These are phyloP conservation scores for Oxytropis ochrocephala DNA, from an alignment of 306 rosid species.

Conservation along the genomic window DNA sequence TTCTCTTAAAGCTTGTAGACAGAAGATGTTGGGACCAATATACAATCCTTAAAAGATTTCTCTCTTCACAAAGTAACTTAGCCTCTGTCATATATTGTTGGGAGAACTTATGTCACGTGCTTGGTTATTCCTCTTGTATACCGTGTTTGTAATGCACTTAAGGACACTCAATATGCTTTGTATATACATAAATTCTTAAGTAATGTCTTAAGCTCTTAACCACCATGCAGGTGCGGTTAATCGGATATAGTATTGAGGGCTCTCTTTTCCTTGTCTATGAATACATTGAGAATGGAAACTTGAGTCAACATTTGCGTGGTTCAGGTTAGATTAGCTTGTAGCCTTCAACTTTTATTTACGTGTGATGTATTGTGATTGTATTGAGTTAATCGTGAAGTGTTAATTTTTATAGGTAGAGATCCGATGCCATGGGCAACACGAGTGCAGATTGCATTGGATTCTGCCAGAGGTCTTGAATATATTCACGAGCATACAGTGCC, in stretches of 20 bases:
- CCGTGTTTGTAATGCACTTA: not conserved
- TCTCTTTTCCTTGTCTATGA: conserved; percentile 93
- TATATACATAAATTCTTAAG: not conserved
- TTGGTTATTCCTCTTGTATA: not conserved
- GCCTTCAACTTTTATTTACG: not conserved
- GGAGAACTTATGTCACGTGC: not conserved
- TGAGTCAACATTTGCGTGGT: conserved; percentile 86
- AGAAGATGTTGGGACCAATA: not conserved
- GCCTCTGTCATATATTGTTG: not conserved
- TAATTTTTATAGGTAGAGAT: conserved; percentile 49
- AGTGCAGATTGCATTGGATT: conserved; percentile 92
- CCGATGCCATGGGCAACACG: conserved; percentile 81
- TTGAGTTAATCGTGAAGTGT: conserved; percentile 12
- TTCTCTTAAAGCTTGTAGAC: not conserved
- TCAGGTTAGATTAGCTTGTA: conserved; percentile 47
- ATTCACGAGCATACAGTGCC: conserved; percentile 99
- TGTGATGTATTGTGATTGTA: conserved; percentile 4
- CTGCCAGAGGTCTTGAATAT: conserved; percentile 96
- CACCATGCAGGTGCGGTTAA: conserved; percentile 76
- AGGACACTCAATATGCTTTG: not conserved
- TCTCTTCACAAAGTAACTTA: not conserved
- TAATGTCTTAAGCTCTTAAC: not conserved
- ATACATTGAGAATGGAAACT: conserved; percentile 83
- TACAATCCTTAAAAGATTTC: not conserved
- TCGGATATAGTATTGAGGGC: conserved; percentile 83